Percentiles rank a stretch among this genome's conserved stretches.
phyloP scores from a whole-genome alignment of 257 asterid genomes.

The Fraxinus cuspidata region DNA sequence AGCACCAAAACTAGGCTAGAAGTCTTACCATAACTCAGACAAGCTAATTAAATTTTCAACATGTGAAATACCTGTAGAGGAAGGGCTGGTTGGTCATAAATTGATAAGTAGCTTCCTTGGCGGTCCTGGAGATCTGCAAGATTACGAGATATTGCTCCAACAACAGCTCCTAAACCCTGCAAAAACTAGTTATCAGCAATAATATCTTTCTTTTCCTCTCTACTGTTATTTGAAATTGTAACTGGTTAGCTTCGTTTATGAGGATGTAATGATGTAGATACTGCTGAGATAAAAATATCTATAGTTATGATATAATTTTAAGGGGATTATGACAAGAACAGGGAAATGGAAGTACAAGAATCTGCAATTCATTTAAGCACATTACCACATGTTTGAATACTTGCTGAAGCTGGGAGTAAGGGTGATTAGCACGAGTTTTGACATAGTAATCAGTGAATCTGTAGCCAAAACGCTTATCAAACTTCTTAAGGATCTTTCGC shows the following conservation, averaged over 20 bases:
- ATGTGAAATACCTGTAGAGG: slow-evolving; percentile 44
- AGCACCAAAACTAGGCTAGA: not conserved
- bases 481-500: slow-evolving; percentile 58
- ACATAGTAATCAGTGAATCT: slow-evolving; percentile 55
- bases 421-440: slow-evolving; percentile 61
- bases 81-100: slow-evolving; percentile 55
- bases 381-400: slow-evolving; percentile 63
- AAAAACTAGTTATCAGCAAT: slow-evolving; percentile 23
- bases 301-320: not conserved
- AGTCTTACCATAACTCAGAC: not conserved
- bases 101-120: slow-evolving; percentile 59
- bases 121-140: slow-evolving; percentile 59
- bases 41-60: slow-evolving; percentile 12
- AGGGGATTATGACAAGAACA: not conserved
- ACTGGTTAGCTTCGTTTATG: not conserved
- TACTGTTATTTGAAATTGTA: not conserved
- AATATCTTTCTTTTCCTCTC: not conserved
- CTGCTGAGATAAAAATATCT: not conserved
- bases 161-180: slow-evolving; percentile 23
- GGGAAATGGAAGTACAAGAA: not conserved
- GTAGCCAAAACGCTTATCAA: slow-evolving; percentile 54
- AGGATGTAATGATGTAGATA: not conserved
- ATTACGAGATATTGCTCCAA: slow-evolving; percentile 61
- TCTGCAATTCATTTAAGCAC: slow-evolving; percentile 7
- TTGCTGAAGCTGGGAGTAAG: slow-evolving; percentile 62